Base-by-base conservation (phyloP, 2,329 filamentous ascomycete genomes). In the Sporothrix brunneoviolacea region DNA sequence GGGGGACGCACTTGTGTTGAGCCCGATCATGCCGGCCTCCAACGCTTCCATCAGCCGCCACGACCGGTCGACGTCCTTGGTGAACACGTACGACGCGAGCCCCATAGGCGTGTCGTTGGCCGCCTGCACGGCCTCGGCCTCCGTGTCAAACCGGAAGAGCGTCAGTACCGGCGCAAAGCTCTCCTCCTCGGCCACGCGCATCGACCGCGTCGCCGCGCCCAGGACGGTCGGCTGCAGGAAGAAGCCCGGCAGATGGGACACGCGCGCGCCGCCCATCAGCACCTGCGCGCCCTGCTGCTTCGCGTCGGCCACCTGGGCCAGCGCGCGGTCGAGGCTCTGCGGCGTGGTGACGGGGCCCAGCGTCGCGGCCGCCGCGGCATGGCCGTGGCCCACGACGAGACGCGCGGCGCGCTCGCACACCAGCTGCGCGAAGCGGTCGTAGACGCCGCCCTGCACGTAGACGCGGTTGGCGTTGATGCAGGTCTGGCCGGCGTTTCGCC, bases 391-490 rank as follows among this genome's bases (percentile, higher is more conserved):
- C 3, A 59, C 32, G 27, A 45, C 51, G n/a, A 63, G 45, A 35
- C 30, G 46, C 4, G 30, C 27, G 24, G 44, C 22, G 12, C 21
- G 22, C 8, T 32, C 33, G 59, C 1, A 76, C 69, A 86, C 70
- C 0, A 67, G 65, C 53, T 71, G 69, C 51, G 85, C 77, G 58
- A 88, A 88, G 4, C 68, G 70, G 21, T 70, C 57, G 56, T 84
- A 81, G 64, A 84, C 74, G 35, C 65, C 62, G 37, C 71, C 66
- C 2, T 83, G 83, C 3, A 88, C 76, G 64, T 86, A 87, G 8
- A 88, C 82, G 2, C 84, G 70, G 0, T 82, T 86, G 4, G 83
- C 83, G 57, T 86, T 86, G 32, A 84, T 85, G 70, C 84, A 88
- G 36, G 86, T 82, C 63, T 88, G 84, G n/a, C 84, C 84, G 0